Percentiles rank a stretch among this genome's conserved stretches.
These are phyloP conservation scores for Cystofilobasidium bisporidii DNA, from an alignment of 768 basidiomycete species.

Conservation along the genomic window DNA sequence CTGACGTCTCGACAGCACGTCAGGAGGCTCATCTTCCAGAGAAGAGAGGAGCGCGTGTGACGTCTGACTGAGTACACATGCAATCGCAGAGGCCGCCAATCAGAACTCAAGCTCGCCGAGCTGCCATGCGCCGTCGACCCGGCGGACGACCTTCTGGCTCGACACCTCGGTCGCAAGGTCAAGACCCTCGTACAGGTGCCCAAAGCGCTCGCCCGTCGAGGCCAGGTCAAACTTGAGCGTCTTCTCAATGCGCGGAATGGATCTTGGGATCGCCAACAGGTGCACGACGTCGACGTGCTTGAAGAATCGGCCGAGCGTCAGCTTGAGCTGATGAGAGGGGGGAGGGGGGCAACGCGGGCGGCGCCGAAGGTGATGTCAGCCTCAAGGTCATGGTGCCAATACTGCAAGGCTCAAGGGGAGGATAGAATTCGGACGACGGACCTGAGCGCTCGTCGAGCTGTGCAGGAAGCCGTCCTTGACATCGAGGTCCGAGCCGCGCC, in stretches of 20 bases:
- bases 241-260: conserved; percentile 15
- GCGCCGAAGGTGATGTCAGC: no score
- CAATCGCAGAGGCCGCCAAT: background rate
- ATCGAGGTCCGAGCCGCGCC: conserved; percentile 16
- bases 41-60: no score
- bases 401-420: background rate
- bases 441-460: conserved; percentile 12
- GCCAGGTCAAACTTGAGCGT: conserved; percentile 25
- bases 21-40: no score
- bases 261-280: conserved; percentile 20
- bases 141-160: conserved; percentile 4
- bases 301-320: conserved; percentile 23
- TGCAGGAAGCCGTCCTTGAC: conserved; percentile 23
- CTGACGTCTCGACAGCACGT: no score
- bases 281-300: background rate
- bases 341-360: background rate
- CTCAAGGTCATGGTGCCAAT: no score
- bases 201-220: conserved; percentile 11
- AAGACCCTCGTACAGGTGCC: conserved; percentile 25
- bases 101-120: conserved; percentile 11
- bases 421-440: background rate
- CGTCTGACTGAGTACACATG: no score
- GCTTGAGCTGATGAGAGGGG: conserved; percentile 1
- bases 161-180: conserved; percentile 23
- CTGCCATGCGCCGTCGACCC: conserved; percentile 18